Evolutionary conservation across 306 rosid species (phyloP), one percentile per base, ranked within the genome.

Genomic region (Luffa aegyptiaca): DNA sequence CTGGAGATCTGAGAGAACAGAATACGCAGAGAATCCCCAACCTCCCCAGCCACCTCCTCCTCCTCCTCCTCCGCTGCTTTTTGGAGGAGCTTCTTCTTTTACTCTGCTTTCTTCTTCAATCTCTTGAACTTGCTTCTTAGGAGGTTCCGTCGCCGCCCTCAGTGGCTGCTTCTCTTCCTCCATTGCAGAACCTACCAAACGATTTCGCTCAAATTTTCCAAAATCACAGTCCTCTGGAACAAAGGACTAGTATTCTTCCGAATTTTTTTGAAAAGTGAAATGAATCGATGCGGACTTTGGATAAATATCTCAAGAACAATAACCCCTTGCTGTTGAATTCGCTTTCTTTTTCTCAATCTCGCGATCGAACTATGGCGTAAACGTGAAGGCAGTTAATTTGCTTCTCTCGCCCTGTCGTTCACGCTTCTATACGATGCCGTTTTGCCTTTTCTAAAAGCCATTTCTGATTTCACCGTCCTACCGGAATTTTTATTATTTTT

Each of bases 1-100:
- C 80, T 92, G 98, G 81, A 94, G 97, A 90, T 94, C 96, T 5
- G 90, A 82, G 82, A 92, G 84, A 81, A 94, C 89, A 4, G 96
- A 85, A 71, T 90, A 81, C n/a, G 90, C 77, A 31, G 96, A 89
- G 75, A 94, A 88, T 3, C 92, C 97, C 97, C 98, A 94, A 35
- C 94, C 93, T 33, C 97, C 96, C 88, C 96, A 87, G 76, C 90
- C 31, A 26, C 31, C 90, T 41, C 91, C 88, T 59, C 85, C 90
- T 33, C 88, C 88, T 16, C 76, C 75, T 20, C 76, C 74, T 21
- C 51, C 71, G 53, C n/a, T 79, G 59, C 81, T 48, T 56, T 51
- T 75, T 17, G 82, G 35, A 18, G 78, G 49, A 26, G 83, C 81
- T 68, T 79, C 62, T 55, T 57, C 84, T 11, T 75, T n/a, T 59